These are phyloP conservation scores for Lanmaoa rubissima DNA, from an alignment of 768 basidiomycete genomes.

Conservation along the genomic window DNA sequence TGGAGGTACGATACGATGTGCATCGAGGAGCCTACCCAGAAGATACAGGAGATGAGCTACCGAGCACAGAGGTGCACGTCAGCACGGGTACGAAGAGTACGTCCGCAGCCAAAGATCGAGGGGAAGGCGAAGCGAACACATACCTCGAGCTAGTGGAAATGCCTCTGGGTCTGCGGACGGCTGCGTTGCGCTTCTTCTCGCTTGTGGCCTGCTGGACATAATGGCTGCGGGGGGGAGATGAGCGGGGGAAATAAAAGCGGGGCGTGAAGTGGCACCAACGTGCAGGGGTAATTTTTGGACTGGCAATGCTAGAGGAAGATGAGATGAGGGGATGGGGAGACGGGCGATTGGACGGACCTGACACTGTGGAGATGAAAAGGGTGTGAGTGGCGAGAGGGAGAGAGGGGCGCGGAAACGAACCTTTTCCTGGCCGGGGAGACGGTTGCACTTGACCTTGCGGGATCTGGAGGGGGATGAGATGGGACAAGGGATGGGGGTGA, in stretches of 20 bases:
- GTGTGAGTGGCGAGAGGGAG: constrained; percentile 6
- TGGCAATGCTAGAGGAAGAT: constrained; percentile 62
- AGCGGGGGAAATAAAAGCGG: constrained; percentile 16
- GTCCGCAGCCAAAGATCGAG: constrained; percentile 19
- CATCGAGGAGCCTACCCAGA: constrained; percentile 42
- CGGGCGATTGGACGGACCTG: constrained; percentile 48
- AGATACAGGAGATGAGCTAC: constrained; percentile 31
- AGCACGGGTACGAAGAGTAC: constrained; percentile 29
- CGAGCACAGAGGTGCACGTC: constrained; percentile 13
- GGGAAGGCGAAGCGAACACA: not conserved
- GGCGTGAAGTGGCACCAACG: constrained; percentile 51
- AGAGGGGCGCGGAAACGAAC: constrained; percentile 38
- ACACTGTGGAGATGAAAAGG: constrained; percentile 45
- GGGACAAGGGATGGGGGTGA: not conserved
- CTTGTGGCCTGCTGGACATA: constrained; percentile 81
- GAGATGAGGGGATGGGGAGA: constrained; percentile 2
- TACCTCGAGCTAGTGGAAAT: constrained; percentile 52
- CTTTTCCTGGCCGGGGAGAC: constrained; percentile 80
- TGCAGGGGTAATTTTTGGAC: constrained; percentile 89
- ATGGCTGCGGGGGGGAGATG: constrained; percentile 46
- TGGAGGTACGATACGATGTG: constrained; percentile 18
- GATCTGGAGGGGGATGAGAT: constrained; percentile 43
- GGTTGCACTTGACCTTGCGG: constrained; percentile 87
- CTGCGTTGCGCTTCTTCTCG: constrained; percentile 72
- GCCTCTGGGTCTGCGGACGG: constrained; percentile 64